A percentile compares a stretch with the other conserved stretches of the same genome.
phyloP scores from a whole-genome alignment of 2,329 filamentous ascomycete species.

The Colletotrichum higginsianum region DNA sequence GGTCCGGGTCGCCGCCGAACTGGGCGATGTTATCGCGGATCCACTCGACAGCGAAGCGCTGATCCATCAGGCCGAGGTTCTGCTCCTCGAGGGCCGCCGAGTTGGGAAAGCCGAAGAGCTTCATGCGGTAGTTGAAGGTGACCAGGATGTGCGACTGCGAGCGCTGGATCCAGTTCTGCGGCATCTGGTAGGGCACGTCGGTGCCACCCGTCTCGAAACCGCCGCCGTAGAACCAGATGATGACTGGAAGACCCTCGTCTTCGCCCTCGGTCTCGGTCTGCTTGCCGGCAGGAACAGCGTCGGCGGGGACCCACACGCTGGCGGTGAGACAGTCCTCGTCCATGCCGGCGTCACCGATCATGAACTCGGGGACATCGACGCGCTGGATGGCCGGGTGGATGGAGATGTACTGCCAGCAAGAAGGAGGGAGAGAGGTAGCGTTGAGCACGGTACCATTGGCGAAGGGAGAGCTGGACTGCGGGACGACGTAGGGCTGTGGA shows the following conservation, averaged over 20 bases:
- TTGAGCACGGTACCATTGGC: slow-evolving; percentile 34
- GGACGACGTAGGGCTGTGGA: slow-evolving; percentile 46
- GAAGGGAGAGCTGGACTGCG: slow-evolving; percentile 23
- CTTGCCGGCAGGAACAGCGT: slow-evolving; percentile 19
- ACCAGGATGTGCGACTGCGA: slow-evolving; percentile 50
- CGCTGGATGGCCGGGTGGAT: slow-evolving; percentile 37
- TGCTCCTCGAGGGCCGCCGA: slow-evolving; percentile 48
- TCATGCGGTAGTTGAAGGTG: slow-evolving; percentile 50
- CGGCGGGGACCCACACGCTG: slow-evolving; percentile 56
- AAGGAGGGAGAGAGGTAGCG: slow-evolving; percentile 30
- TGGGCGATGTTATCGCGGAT: slow-evolving; percentile 62
- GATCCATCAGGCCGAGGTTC: slow-evolving; percentile 68
- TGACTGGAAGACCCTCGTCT: slow-evolving; percentile 34
- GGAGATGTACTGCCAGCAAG: slow-evolving; percentile 41
- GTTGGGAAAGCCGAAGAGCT: slow-evolving; percentile 52
- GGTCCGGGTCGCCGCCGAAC: slow-evolving; percentile 65
- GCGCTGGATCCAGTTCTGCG: slow-evolving; percentile 49
- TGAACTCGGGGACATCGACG: slow-evolving; percentile 40
- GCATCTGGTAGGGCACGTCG: slow-evolving; percentile 48
- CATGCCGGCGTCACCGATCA: slow-evolving; percentile 39
- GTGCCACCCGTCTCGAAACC: slow-evolving; percentile 48
- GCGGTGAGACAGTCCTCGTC: slow-evolving; percentile 76
- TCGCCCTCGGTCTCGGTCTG: neutral
- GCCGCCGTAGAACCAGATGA: slow-evolving; percentile 48
- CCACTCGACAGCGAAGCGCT: slow-evolving; percentile 68